Evolutionary conservation across 2,329 filamentous ascomycete genomes (phyloP), one percentile per base, ranked within the genome.

Genomic region (Sarocladiaceae sp.): DNA sequence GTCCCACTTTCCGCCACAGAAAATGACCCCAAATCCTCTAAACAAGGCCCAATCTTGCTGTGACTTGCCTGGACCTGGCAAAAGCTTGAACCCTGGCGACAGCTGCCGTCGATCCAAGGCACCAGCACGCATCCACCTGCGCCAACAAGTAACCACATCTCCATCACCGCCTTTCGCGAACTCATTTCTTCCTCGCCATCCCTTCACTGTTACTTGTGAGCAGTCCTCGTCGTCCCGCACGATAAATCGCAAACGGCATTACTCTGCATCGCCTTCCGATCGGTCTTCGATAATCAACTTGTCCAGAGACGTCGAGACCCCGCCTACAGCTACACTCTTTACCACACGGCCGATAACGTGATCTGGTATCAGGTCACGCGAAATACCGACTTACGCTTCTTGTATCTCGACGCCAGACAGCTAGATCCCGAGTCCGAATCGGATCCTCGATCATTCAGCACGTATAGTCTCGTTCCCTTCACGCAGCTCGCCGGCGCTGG

Each of bases 401-500:
- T 44, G 5, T 26, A 4, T n/a, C 12, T n/a, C 28, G 22, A n/a
- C 17, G 7, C 3, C 13, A 4, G 7, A 22, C 12, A 7, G 26
- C 20, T 17, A 25, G 28, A 48, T 17, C 13, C 22, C 44, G 28
- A 48, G 44, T 22, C 20, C 25, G 44, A 48, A 17, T 28, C 22
- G 44, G 7, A 48, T 33, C 4, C 3, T 20, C 15, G 5, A 23
- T 22, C 40, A 4, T 11, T 20, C 26, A 48, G 44, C 25, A 4
- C 10, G 22, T 17, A 48, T 48, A 17, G 28, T 20, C 33, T 33
- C 25, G 44, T 20, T 33, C 17, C 11, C 26, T 20, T 5, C 28
- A 25, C n/a, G n/a, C 26, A 50, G 31, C 31, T 40, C 49, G 49
- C 49, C 22, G 49, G 49, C 54, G 49, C 17, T 53, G 52, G 11